Evolutionary conservation across 805 yeast species (phyloP), one percentile per base, ranked within the genome.

Genomic region (Metschnikowia proteae): DNA sequence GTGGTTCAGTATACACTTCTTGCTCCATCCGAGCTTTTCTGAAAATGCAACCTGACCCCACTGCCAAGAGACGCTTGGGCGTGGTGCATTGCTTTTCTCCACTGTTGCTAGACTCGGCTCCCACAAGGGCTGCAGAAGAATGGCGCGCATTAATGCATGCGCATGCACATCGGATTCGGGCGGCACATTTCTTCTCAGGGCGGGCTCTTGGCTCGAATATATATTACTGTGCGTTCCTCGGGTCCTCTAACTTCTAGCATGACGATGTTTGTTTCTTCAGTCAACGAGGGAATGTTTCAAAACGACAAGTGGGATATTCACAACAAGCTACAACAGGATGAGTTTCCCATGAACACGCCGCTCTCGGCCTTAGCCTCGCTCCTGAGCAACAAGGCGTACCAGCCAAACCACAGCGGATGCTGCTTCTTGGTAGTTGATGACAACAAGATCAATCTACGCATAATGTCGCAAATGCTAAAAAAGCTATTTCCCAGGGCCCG

Each of bases 361-460:
- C 31, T 32, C n/a, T 23, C 32, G 27, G 45, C 38, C 23, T 42
- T 42, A 32, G 22, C 45, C 13, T 7, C 45, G 26, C 38, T 32
- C 11, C 32, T 27, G 45, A 26, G 28, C 7, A 38, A 42, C 8
- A 31, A 42, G 29, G 26, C 25, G 31, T 26, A 33, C 38, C 38
- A 33, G 23, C 57, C 64, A 29, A 55, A 55, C 53, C 37, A 30
- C 31, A 36, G 29, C 27, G 40, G 46, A 8, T 60, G 51, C 52
- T 17, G 33, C n/a, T 62, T 62, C 22, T 49, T 62, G 28, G 52
- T 71, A 11, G 76, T 73, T 13, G 78, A 73, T 56, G 78, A 73
- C 55, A 73, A 73, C 48, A 55, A 62, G 22, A 71, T 73, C 47
- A 72, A 73, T 53, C 57, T 73, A 36, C 65, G 64, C 42, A 73